Conservation (phyloP, 805 yeast genomes). For the Cyberlindnera petersonii region DNA sequence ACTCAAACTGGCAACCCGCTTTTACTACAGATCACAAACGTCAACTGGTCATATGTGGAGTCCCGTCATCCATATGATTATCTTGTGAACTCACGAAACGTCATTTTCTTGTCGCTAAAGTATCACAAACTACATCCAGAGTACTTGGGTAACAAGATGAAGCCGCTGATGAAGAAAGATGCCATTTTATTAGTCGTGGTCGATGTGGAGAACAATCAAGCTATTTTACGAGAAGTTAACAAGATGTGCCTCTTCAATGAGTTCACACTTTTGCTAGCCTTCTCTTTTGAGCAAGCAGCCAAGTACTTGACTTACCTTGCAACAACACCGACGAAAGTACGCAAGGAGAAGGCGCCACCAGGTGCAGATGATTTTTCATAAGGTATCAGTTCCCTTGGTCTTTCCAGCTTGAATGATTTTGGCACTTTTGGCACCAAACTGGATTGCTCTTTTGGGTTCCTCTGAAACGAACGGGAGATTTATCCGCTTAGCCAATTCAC, state of each 20-base stretch:
- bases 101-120: conserved; percentile 61
- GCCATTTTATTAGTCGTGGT: conserved; percentile 60
- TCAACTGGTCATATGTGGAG: conserved; percentile 49
- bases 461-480: conserved; percentile 52
- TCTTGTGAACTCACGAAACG: conserved; percentile 51
- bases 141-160: conserved; percentile 58
- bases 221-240: conserved; percentile 37
- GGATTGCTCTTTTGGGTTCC: conserved; percentile 92
- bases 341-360: background rate
- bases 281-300: conserved; percentile 51
- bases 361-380: conserved; percentile 14
- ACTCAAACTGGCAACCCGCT: conserved; percentile 74
- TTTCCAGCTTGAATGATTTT: conserved; percentile 80
- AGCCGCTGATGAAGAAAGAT: conserved; percentile 35
- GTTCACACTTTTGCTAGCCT: conserved; percentile 38
- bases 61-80: conserved; percentile 56
- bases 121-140: conserved; percentile 78
- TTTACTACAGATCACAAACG: conserved; percentile 48
- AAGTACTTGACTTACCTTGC: conserved; percentile 36
- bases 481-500: conserved; percentile 55
- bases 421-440: conserved; percentile 94
- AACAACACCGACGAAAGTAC: conserved; percentile 10
- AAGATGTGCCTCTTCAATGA: conserved; percentile 38
- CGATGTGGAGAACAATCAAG: conserved; percentile 57
- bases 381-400: conserved; percentile 67